Base-by-base conservation (phyloP, 805 yeast species). In the Candida arabinofermentans region DNA sequence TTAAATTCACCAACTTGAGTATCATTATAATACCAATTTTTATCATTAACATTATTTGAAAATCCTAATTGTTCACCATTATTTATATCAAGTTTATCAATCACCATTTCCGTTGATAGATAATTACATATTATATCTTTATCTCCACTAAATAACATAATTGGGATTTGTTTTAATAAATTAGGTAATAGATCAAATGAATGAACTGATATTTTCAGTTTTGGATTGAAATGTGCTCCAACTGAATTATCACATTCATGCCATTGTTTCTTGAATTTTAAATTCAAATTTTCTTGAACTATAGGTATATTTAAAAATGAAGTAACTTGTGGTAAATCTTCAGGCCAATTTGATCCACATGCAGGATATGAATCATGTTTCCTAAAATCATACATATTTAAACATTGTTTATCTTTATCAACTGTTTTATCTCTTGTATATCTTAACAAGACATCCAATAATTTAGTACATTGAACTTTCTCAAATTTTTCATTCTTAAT, bases 271-370 rank as follows among this genome's bases (percentile, higher is more conserved):
- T 30, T 51, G 38, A 57, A 58, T 36, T 70, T 64, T 49, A 65
- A 66, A 61, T 86, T 77, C 54, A 86, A 65, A 10, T 77, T 70
- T 19, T 57, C 44, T 55, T 69, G 70, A 7, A 81, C 84, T 1
- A 64, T 66, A 4, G 61, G 59, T 2, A 58, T 46, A 23, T 69
- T 65, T 44, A 85, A 68, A 50, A 80, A 85, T 5, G 72, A 69
- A 0, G 68, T 65, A 14, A 83, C 77, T 23, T 56, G 41, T 1
- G 55, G 62, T 45, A 83, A 66, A 43, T 72, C 81, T 16, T 73
- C 72, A 0, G 99, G 99, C 98, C 98, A 93, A 60, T 84, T 83
- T 77, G 78, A 71, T 5, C 98, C 98, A 65, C 99, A 93, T 0
- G 83, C 65, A 0, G 98, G 97, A 53, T 71, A 87, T 0, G 79